Percentiles rank a stretch among this genome's conserved stretches.
Conservation (phyloP, 148 eudicot genomes). For the Silene uniflora region DNA sequence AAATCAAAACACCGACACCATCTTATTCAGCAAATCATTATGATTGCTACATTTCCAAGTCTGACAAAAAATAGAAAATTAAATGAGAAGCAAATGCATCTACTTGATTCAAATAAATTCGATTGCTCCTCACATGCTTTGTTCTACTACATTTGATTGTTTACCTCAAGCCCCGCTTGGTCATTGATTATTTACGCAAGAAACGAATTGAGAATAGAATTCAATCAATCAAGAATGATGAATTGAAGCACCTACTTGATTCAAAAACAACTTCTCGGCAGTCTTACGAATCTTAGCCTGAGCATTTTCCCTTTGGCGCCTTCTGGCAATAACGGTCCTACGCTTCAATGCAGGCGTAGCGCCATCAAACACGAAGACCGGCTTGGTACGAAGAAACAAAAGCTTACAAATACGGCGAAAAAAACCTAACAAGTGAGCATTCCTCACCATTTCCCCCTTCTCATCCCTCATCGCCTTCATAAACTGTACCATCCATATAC, state of each 20-base stretch:
- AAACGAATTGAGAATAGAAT: neutral
- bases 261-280: constrained; percentile 86
- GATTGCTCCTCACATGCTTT: no score
- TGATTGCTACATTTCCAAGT: no score
- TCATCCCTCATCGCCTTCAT: constrained; percentile 99
- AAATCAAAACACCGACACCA: no score
- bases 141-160: no score
- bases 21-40: no score
- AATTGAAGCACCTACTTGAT: constrained; percentile 48
- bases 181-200: no score
- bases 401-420: constrained; percentile 98
- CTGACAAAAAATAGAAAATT: no score
- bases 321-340: constrained; percentile 81
- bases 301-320: constrained; percentile 90
- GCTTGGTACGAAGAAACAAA: constrained; percentile 79
- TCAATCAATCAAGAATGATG: neutral
- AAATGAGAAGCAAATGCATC: no score
- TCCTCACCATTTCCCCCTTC: constrained; percentile 90
- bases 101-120: no score
- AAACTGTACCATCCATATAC: constrained; percentile 97
- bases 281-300: constrained; percentile 87
- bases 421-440: constrained; percentile 86
- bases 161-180: no score
- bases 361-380: constrained; percentile 94
- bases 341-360: constrained; percentile 89